These are phyloP conservation scores for Xylaria intraflava DNA, from an alignment of 495 filamentous ascomycete species.

Conservation along the genomic window DNA sequence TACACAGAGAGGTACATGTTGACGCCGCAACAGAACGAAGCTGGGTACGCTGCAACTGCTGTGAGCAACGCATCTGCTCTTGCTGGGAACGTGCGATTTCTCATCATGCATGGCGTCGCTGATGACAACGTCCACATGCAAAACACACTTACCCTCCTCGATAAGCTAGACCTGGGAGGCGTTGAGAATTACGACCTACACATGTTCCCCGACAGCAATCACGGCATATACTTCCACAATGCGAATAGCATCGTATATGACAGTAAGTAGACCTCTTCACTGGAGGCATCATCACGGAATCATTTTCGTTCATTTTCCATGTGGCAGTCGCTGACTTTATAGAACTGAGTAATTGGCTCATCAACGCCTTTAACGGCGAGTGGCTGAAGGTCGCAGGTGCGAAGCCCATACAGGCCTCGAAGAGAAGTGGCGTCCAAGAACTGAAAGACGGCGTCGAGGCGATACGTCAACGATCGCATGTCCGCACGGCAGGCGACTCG, in stretches of 20 bases:
- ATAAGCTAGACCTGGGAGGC: slow-evolving; percentile 73
- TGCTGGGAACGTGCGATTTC: slow-evolving; percentile 68
- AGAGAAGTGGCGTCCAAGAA: slow-evolving; percentile 13
- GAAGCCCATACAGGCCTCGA: slow-evolving; percentile 40
- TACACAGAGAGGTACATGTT: slow-evolving; percentile 97
- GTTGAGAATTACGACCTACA: slow-evolving; percentile 96
- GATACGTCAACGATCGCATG: slow-evolving; percentile 10
- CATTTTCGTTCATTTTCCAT: neutral
- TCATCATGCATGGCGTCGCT: slow-evolving; percentile 89
- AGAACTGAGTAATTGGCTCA: slow-evolving; percentile 88
- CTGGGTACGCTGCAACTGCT: slow-evolving; percentile 68
- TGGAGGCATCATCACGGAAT: neutral
- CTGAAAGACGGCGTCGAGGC: slow-evolving; percentile 12
- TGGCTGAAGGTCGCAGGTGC: slow-evolving; percentile 72
- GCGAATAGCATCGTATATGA: slow-evolving; percentile 91
- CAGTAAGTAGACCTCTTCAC: slow-evolving; percentile 53
- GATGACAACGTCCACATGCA: slow-evolving; percentile 98
- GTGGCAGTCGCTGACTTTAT: slow-evolving; percentile 19
- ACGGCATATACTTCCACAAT: slow-evolving; percentile 92
- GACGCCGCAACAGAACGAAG: slow-evolving; percentile 72
- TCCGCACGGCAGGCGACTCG: neutral
- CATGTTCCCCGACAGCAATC: slow-evolving; percentile 93
- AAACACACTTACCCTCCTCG: slow-evolving; percentile 78
- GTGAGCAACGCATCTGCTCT: slow-evolving; percentile 68
- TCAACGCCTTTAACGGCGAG: slow-evolving; percentile 97